Conservation (phyloP, 768 basidiomycete species). For the Boletellus ananas region DNA sequence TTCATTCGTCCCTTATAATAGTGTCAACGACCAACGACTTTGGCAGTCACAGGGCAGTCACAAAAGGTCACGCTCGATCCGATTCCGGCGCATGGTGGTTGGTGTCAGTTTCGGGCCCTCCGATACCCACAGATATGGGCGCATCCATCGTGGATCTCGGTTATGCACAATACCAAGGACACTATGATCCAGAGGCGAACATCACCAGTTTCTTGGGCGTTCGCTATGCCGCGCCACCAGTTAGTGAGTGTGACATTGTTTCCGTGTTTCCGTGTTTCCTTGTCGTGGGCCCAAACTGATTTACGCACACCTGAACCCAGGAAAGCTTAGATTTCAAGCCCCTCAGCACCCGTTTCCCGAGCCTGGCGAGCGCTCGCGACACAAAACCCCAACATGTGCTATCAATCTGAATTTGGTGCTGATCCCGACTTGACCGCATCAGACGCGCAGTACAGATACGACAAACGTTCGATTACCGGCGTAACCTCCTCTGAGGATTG, state of each 20-base stretch:
- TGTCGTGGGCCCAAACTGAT: neutral
- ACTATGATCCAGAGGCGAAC: constrained; percentile 17
- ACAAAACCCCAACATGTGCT: constrained; percentile 25
- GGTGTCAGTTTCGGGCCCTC: neutral
- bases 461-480: constrained; percentile 7
- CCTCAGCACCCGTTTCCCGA: constrained; percentile 23
- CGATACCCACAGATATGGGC: neutral
- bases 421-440: constrained; percentile 4
- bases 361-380: constrained; percentile 22
- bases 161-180: constrained; percentile 30
- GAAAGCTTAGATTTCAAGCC: constrained; percentile 25
- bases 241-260: constrained; percentile 31
- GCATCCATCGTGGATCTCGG: constrained; percentile 25
- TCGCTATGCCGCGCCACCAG: constrained; percentile 48
- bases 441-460: neutral
- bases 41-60: too few species aligned
- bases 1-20: too few species aligned
- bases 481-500: constrained; percentile 30
- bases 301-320: neutral
- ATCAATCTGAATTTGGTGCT: constrained; percentile 14
- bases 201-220: constrained; percentile 25
- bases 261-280: too few species aligned
- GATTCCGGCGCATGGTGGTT: too few species aligned
- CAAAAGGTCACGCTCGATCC: too few species aligned
- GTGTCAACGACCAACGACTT: too few species aligned